Evolutionary conservation across 305 asterid genomes (phyloP).

Genomic region (Lippia alba): DNA sequence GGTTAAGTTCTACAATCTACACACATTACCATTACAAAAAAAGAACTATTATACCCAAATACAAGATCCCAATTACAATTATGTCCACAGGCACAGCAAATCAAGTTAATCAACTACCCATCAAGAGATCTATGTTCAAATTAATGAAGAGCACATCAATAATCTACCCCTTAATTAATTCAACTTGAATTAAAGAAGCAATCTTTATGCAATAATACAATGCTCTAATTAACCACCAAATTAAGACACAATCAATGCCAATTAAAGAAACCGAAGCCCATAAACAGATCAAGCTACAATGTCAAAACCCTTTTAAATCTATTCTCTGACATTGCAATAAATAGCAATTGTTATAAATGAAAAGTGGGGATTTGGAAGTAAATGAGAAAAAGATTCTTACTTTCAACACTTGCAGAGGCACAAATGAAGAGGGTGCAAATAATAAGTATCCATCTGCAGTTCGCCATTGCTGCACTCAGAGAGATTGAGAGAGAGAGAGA

Average conservation of each 20-base stretch:
- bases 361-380: neutral
- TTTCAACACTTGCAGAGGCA: constrained; percentile 60
- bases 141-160: neutral
- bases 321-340: constrained; percentile 9
- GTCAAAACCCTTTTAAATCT: constrained; percentile 10
- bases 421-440: constrained; percentile 54
- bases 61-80: constrained; percentile 28
- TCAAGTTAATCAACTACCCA: neutral
- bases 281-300: constrained; percentile 28
- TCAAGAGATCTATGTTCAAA: constrained; percentile 39
- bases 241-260: constrained; percentile 1
- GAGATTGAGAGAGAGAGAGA: constrained; percentile 27
- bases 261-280: constrained; percentile 23
- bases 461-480: constrained; percentile 45
- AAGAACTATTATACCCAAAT: neutral
- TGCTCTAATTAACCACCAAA: constrained; percentile 4
- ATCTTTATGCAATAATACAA: neutral
- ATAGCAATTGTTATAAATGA: constrained; percentile 9
- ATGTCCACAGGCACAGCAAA: constrained; percentile 12
- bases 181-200: neutral
- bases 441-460: constrained; percentile 36
- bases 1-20: neutral
- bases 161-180: neutral
- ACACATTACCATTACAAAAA: neutral
- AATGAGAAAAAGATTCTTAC: constrained; percentile 43